A percentile compares a stretch with the other conserved stretches of the same genome.
These are phyloP conservation scores for Haberlea rhodopensis DNA, from an alignment of 257 asterid genomes.

Conservation along the genomic window DNA sequence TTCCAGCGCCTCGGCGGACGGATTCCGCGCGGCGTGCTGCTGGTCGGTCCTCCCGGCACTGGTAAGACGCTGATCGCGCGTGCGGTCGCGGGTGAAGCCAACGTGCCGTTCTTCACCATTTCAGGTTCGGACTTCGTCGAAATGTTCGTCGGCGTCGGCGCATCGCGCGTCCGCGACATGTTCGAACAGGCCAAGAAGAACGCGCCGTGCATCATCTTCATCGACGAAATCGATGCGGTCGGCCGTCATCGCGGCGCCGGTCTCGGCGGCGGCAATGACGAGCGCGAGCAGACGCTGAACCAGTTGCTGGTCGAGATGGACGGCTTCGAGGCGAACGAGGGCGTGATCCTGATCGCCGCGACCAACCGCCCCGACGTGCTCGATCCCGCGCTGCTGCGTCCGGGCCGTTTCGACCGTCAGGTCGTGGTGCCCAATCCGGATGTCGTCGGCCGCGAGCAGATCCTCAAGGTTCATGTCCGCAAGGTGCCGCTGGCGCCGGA, in stretches of 20 bases:
- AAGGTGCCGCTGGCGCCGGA: no score
- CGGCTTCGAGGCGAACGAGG: constrained; percentile 55
- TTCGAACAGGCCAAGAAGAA: constrained; percentile 55
- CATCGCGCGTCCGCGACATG: constrained; percentile 69
- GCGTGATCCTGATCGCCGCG: constrained; percentile 66
- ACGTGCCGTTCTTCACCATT: constrained; percentile 60
- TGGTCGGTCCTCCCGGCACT: constrained; percentile 70
- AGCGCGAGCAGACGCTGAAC: constrained; percentile 69
- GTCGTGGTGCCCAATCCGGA: constrained; percentile 10
- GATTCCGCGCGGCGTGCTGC: constrained; percentile 57
- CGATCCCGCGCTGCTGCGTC: constrained; percentile 67
- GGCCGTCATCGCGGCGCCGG: constrained; percentile 76
- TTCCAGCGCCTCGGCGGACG: constrained; percentile 69
- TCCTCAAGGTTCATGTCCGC: no score
- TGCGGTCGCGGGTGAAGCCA: constrained; percentile 76
- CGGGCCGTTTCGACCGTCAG: constrained; percentile 72
- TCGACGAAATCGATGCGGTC: constrained; percentile 73
- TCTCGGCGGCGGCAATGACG: constrained; percentile 80
- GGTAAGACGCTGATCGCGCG: constrained; percentile 70
- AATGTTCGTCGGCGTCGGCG: constrained; percentile 81
- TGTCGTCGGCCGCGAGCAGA: no score
- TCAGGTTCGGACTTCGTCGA: constrained; percentile 76
- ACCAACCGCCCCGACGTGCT: constrained; percentile 69
- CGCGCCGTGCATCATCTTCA: constrained; percentile 58
- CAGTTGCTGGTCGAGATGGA: constrained; percentile 72